phyloP scores from a whole-genome alignment of 257 asterid genomes.

The Catharanthus roseus region DNA sequence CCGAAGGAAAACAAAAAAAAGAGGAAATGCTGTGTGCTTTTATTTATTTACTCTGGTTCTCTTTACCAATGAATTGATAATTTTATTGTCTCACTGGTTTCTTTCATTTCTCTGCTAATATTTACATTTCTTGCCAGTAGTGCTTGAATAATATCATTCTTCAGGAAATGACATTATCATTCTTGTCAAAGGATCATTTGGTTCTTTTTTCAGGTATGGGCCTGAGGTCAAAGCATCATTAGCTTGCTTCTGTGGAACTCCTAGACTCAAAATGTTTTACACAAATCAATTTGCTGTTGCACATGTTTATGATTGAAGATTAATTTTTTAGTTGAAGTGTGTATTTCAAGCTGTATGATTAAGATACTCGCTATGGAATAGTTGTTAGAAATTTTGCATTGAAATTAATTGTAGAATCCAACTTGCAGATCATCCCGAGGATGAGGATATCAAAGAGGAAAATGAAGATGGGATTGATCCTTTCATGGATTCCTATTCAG shows the following conservation, averaged over 20 bases:
- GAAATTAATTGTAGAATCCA: background rate
- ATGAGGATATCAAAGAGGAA: too few species aligned
- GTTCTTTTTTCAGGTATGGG: background rate
- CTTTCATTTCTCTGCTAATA: background rate
- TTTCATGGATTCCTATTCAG: conserved; percentile 73
- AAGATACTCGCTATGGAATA: background rate
- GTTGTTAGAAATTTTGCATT: background rate
- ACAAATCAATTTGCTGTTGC: background rate
- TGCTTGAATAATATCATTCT: background rate
- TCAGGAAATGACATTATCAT: background rate
- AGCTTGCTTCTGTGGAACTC: background rate
- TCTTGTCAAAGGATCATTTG: background rate
- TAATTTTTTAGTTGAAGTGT: too few species aligned
- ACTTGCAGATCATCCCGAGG: conserved; percentile 63
- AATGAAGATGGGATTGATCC: conserved; percentile 46
- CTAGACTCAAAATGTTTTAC: background rate
- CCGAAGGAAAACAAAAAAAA: too few species aligned
- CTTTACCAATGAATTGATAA: background rate
- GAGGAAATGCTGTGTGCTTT: background rate
- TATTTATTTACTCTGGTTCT: background rate
- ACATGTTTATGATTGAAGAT: background rate
- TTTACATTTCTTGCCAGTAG: background rate
- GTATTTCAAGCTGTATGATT: background rate
- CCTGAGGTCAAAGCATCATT: background rate
- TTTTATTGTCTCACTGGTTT: too few species aligned